These are phyloP conservation scores for Cruciata laevipes DNA, from an alignment of 257 asterid species.

Conservation along the genomic window DNA sequence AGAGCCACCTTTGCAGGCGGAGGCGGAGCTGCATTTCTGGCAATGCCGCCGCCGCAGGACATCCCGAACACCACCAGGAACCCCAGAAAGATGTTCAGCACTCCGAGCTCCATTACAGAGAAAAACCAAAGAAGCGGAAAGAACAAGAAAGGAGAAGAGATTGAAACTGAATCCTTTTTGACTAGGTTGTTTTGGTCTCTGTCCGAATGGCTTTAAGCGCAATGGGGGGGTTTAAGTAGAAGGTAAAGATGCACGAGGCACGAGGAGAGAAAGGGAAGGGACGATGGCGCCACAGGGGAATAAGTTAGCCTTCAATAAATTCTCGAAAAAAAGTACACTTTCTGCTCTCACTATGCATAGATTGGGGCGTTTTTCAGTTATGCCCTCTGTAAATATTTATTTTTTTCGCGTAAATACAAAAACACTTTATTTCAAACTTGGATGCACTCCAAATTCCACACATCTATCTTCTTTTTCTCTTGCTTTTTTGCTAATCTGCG, in stretches of 20 bases:
- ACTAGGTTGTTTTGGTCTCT: conserved; percentile 17
- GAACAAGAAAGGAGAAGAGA: conserved; percentile 12
- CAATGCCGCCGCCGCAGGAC: conserved; percentile 23
- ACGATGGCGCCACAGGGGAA: conserved; percentile 25
- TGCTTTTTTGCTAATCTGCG: not conserved
- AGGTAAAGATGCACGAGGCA: conserved; percentile 22
- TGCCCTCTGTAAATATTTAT: not conserved
- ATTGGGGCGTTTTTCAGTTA: conserved; percentile 9
- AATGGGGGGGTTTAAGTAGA: conserved; percentile 22
- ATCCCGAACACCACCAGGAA: conserved; percentile 4
- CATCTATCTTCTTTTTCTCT: not conserved
- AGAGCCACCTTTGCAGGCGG: conserved; percentile 22
- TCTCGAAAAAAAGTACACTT: conserved; percentile 8
- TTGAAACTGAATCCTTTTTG: conserved; percentile 27
- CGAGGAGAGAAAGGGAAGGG: conserved; percentile 30
- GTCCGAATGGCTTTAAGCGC: conserved; percentile 15
- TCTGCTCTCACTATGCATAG: conserved; percentile 7
- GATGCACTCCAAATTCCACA: not conserved
- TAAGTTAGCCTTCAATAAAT: conserved; percentile 19
- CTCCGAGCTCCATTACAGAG: conserved; percentile 8
- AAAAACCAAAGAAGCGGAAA: conserved; percentile 4
- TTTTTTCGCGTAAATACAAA: not conserved
- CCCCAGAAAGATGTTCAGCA: conserved; percentile 18
- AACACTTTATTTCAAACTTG: not conserved
- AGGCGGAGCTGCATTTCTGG: conserved; percentile 17